Conservation (phyloP, 1,284 basidiomycete species). For the Microbotryum violaceum region DNA sequence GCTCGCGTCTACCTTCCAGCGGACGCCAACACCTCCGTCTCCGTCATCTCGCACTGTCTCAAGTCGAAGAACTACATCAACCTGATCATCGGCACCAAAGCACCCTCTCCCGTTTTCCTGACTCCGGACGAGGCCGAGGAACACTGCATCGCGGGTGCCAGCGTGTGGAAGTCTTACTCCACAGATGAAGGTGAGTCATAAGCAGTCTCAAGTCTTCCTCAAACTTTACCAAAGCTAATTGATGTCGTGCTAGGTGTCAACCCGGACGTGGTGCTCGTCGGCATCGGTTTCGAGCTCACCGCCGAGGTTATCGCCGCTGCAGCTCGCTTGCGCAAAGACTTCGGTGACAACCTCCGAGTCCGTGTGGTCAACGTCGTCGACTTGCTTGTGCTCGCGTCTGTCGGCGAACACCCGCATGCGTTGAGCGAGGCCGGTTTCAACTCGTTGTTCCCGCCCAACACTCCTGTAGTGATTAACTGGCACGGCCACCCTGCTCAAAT, state of each 20-base stretch:
- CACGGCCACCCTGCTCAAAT: slow-evolving; percentile 24
- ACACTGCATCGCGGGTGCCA: slow-evolving; percentile 41
- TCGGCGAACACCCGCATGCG: slow-evolving; percentile 67
- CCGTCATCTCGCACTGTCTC: slow-evolving; percentile 66
- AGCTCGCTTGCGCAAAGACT: slow-evolving; percentile 37
- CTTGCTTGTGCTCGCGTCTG: slow-evolving; percentile 62
- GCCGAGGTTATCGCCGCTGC: slow-evolving; percentile 44
- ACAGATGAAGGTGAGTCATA: no score
- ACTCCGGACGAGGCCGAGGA: slow-evolving; percentile 42
- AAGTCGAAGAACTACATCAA: slow-evolving; percentile 76
- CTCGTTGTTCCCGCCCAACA: slow-evolving; percentile 36
- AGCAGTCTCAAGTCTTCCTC: no score
- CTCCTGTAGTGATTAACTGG: slow-evolving; percentile 59
- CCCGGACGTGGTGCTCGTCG: slow-evolving; percentile 47
- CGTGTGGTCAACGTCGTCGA: slow-evolving; percentile 46
- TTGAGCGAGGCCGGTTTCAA: slow-evolving; percentile 54
- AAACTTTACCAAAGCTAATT: slow-evolving; percentile 40
- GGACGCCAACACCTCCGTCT: slow-evolving; percentile 78
- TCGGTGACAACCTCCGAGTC: slow-evolving; percentile 36
- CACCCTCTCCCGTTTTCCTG: slow-evolving; percentile 37
- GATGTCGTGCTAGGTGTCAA: slow-evolving; percentile 45
- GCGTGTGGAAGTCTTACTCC: slow-evolving; percentile 41
- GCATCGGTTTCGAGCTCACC: slow-evolving; percentile 47
- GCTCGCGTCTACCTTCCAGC: slow-evolving; percentile 80
- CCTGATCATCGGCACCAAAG: slow-evolving; percentile 74